Base-by-base conservation (phyloP, 2,329 filamentous ascomycete species). In the Neonectria sp. region DNA sequence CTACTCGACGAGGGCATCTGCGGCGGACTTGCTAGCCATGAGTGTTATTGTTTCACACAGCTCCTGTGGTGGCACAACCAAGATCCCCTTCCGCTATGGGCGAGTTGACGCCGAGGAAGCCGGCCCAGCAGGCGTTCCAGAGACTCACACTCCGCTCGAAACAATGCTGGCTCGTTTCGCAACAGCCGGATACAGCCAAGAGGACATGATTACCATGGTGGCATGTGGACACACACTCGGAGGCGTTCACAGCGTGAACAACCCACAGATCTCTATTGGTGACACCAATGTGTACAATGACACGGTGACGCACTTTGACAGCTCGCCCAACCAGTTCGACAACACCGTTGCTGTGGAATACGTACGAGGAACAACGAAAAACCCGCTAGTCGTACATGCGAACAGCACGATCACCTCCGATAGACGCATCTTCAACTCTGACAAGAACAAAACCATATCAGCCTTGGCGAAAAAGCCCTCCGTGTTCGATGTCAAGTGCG, bases 241-340 rank as follows among this genome's bases (percentile, higher is more conserved):
- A 1, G 84, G 85, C 13, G 84, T 87, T 1, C 84, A 87, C 71
- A 78, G 80, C 25, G 76, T 70, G 2, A 78, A 83, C 55, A 84
- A 83, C 60, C 82, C 81, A 0, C 76, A 82, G 15, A 84, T 89
- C 40, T 63, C 66, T 3, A 49, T 45, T 0, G 58, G 65, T 7
- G 40, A 65, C 15, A 29, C 53, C 0, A 45, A 68, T 8, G 57
- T 60, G 4, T 60, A 66, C 15, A 73, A 73, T 33, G 72, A 79
- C 15, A 80, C 79, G 5, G 76, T 75, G 73, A 80, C 61, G 2
- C 60, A 52, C 2, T 79, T 84, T 53, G 81, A 79, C 17, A 73
- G 75, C 55, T 78, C 83, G 45, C 80, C 81, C 17, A 76, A 78
- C 1, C 71, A 74, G 3, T 86, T 86, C 53, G 84, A 87, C 60